Evolutionary conservation across 169 alveolate genomes (phyloP).

Genomic region (Eimeria falciformis): DNA sequence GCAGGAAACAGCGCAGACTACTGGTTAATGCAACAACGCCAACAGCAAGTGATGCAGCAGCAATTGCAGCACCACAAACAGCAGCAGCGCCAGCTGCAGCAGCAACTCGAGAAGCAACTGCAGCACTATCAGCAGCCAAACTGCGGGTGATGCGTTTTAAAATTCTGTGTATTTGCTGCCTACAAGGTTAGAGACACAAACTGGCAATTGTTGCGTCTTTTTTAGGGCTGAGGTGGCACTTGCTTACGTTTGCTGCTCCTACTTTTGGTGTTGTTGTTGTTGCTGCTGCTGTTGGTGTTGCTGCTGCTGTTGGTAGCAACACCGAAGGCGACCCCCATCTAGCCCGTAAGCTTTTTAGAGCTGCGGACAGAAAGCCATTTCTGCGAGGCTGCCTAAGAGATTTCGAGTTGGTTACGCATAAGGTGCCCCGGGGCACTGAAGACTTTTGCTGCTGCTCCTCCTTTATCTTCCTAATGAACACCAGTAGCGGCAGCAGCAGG

Average conservation of each 20-base stretch:
- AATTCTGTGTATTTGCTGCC: background rate
- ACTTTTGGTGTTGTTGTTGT: background rate
- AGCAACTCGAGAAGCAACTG: background rate
- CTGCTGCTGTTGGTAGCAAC: no score
- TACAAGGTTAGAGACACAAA: background rate
- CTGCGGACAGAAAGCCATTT: background rate
- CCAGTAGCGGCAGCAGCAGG: background rate
- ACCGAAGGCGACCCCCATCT: no score
- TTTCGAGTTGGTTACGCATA: background rate
- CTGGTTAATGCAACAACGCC: slow-evolving; percentile 17
- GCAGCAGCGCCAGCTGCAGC: background rate
- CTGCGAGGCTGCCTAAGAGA: background rate
- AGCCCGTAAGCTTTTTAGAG: background rate
- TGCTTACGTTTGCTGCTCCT: background rate
- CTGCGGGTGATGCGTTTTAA: background rate
- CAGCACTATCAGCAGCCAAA: background rate
- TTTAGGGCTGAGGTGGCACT: background rate
- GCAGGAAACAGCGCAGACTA: no score
- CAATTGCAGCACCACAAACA: background rate
- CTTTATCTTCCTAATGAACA: no score
- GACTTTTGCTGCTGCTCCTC: background rate
- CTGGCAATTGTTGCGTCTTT: background rate
- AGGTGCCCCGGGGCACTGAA: background rate
- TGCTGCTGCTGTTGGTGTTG: no score
- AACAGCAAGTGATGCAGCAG: background rate